Evolutionary conservation across 2,329 filamentous ascomycete species (phyloP), one percentile per base, ranked within the genome.

Genomic region (Aspergillus flavus): DNA sequence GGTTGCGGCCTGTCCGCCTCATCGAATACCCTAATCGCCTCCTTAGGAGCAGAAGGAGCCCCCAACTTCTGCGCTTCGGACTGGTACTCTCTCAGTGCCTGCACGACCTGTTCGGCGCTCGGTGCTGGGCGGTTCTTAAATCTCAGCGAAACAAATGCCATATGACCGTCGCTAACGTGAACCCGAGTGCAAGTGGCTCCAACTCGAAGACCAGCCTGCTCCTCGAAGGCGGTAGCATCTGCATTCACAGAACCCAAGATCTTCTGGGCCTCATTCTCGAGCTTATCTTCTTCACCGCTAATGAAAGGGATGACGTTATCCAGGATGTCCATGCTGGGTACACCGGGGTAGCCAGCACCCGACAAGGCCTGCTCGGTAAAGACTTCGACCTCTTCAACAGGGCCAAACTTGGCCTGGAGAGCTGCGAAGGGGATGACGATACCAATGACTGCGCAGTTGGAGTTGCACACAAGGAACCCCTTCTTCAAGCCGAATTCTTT

Each of bases 301-400:
- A 98, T 99, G 80, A 88, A 97, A 10, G 95, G 95, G 52, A 99
- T 92, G 2, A 98, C 91, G 75, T 98, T 98, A 82, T 98, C 95
- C 66, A 98, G 82, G 65, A 98, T 91, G 79, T 98, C 95, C 93
- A 98, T 97, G 79, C 87, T 92, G 76, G 91, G 90, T 45, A 98
- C 76, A 65, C 80, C 80, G 12, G 80, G 80, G 67, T 82, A 82
- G 34, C 94, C 95, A 7, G 93, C 94, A 62, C 95, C 94, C 1
- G 92, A 96, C 53, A 98, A 89, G 63, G 95, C 94, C 82, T 98
- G 95, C 86, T 97, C 89, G 50, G 95, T 98, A 71, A 97, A 93
- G 58, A 98, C 92, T 65, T 92, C 90, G 69, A 97, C 91, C 72
- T 85, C 81, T 68, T 86, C 84, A 34, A 90, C 83, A n/a, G 90